Conservation (phyloP, 1,284 basidiomycete species). For the Gymnopus androsaceus region DNA sequence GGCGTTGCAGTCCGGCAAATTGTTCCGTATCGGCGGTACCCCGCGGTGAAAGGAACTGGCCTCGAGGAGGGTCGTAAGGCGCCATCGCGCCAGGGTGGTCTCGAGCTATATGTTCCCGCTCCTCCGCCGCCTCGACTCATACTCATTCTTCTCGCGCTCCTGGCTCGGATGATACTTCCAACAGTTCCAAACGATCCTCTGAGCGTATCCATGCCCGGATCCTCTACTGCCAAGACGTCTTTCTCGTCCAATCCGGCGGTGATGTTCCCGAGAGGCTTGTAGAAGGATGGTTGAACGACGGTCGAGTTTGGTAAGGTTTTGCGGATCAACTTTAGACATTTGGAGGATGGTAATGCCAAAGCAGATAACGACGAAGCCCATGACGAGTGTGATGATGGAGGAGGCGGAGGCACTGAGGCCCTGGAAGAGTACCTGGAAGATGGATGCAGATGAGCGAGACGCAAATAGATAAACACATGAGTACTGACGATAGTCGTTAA, state of each 20-base stretch:
- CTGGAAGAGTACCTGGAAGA: conserved; percentile 88
- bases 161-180: conserved; percentile 87
- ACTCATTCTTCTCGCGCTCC: conserved; percentile 64
- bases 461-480: neutral
- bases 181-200: conserved; percentile 88
- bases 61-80: conserved; percentile 30
- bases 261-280: conserved; percentile 67
- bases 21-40: conserved; percentile 18
- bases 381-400: conserved; percentile 87
- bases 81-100: conserved; percentile 40
- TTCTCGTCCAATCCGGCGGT: conserved; percentile 70
- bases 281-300: conserved; percentile 84
- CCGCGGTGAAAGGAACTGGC: conserved; percentile 25
- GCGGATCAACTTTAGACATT: conserved; percentile 91
- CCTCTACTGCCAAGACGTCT: conserved; percentile 54
- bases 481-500: conserved; percentile 78
- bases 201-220: conserved; percentile 86
- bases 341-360: conserved; percentile 93
- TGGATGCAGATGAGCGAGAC: neutral
- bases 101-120: conserved; percentile 28
- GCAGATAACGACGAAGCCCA: conserved; percentile 88
- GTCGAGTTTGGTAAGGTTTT: conserved; percentile 74
- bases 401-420: conserved; percentile 79
- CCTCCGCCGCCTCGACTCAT: conserved; percentile 44
- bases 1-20: conserved; percentile 58